Percentiles rank a stretch among this genome's conserved stretches.
phyloP scores from a whole-genome alignment of 1,284 basidiomycete genomes.

The Fomitopsis palustris region DNA sequence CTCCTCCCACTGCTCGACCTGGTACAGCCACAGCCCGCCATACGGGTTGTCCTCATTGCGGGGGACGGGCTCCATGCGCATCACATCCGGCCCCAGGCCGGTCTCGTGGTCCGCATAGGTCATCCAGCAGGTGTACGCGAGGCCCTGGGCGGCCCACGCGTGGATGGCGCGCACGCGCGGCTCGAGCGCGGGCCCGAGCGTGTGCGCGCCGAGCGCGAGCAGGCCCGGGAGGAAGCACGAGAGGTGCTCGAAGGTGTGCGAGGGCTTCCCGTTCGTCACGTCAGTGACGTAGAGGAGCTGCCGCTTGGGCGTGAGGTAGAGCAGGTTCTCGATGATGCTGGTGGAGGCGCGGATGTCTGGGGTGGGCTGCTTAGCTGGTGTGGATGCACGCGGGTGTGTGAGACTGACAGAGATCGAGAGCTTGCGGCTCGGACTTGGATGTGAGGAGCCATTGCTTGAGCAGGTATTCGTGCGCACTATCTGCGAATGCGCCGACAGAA shows the following conservation, averaged over 20 bases:
- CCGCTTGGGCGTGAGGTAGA: slow-evolving; percentile 64
- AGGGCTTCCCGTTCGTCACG: slow-evolving; percentile 29
- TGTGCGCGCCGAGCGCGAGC: slow-evolving; percentile 67
- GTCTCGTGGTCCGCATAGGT: slow-evolving; percentile 60
- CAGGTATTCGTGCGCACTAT: slow-evolving; percentile 76
- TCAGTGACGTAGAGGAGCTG: slow-evolving; percentile 53
- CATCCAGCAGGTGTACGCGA: slow-evolving; percentile 65
- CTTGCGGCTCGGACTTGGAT: slow-evolving; percentile 51
- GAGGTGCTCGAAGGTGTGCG: slow-evolving; percentile 67
- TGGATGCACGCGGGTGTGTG: background rate
- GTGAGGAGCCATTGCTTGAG: slow-evolving; percentile 71
- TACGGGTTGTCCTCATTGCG: slow-evolving; percentile 6
- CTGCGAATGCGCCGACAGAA: slow-evolving; percentile 61
- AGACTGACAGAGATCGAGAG: slow-evolving; percentile 59
- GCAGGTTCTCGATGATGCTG: slow-evolving; percentile 58
- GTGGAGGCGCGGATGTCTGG: slow-evolving; percentile 61
- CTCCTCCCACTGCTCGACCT: slow-evolving; percentile 47
- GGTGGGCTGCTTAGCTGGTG: background rate
- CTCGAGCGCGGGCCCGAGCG: slow-evolving; percentile 43
- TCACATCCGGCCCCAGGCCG: slow-evolving; percentile 61
- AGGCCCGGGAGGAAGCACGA: slow-evolving; percentile 78
- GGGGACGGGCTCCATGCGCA: slow-evolving; percentile 24
- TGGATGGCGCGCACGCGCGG: slow-evolving; percentile 42
- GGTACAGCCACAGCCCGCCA: slow-evolving; percentile 47
- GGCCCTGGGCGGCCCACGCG: slow-evolving; percentile 63